These are phyloP conservation scores for Ganoderma meredithae DNA, from an alignment of 1,284 basidiomycete genomes.

Conservation along the genomic window DNA sequence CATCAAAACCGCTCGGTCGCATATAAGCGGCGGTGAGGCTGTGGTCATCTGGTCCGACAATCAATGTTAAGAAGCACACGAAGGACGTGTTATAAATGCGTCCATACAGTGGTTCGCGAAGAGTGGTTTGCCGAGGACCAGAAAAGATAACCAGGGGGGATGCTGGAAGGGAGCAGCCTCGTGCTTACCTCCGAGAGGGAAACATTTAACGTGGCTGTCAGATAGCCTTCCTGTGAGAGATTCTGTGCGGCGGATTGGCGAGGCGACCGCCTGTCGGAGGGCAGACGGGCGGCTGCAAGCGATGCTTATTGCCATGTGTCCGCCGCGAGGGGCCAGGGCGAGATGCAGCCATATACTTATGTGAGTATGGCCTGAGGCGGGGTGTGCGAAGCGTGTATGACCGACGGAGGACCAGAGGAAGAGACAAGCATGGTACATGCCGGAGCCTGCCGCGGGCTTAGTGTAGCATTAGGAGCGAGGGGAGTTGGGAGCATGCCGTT, in stretches of 20 bases:
- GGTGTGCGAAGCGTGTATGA: background rate
- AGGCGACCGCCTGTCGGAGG: background rate
- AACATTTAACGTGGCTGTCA: constrained; percentile 11
- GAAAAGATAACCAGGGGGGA: background rate
- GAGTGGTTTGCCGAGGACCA: constrained; percentile 3
- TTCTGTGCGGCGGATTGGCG: background rate
- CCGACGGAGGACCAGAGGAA: background rate
- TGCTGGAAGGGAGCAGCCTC: background rate
- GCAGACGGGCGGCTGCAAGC: background rate
- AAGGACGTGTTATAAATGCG: background rate
- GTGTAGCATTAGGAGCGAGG: constrained; percentile 6
- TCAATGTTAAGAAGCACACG: background rate
- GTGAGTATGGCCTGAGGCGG: background rate
- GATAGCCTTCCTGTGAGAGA: constrained; percentile 6
- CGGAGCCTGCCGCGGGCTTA: background rate
- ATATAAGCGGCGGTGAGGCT: background rate
- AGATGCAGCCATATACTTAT: background rate
- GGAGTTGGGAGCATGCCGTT: background rate
- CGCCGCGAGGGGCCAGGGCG: background rate
- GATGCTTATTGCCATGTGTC: constrained; percentile 7
- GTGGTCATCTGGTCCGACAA: background rate
- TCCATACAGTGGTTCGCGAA: background rate
- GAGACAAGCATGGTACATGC: background rate
- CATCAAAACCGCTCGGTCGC: background rate
- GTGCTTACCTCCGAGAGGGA: background rate